Base-by-base conservation (phyloP, 495 filamentous ascomycete genomes). In the Podospora pseudoanserina region DNA sequence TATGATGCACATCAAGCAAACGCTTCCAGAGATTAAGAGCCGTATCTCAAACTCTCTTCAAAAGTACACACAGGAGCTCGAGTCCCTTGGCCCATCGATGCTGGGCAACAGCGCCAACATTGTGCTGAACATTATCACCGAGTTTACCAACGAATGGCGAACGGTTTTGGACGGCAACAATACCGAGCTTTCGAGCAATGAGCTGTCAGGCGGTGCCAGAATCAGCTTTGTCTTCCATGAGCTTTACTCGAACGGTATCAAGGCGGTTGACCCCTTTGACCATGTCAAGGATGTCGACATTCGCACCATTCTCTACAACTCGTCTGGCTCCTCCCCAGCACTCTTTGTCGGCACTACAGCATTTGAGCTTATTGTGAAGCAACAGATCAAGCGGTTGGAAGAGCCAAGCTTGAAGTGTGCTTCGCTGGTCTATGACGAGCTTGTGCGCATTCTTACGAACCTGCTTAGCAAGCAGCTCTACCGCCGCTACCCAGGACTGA, bases 1-100 rank as follows among this genome's bases (percentile, higher is more conserved):
- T 68, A 98, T 98, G 95, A 99, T 98, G 95, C 95, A 99, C 83
- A 99, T 99, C 84, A 99, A 99, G 80, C 95, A 99, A 83, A 99
- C 95, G 6, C 86, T 99, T 13, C 95, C 95, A 28, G 95, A 99
- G 76, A 99, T 99, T 84, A 99, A 98, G 79, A 90, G 89, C 19
- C 91, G 96, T 68, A 99, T 99, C 75, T 86, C 91, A 13, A 89
- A 91, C 67, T 96, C 93, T 44, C 86, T 99, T 61, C 91, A 94
- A 74, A 98, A 98, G 73, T 99, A 99, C 78, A 84, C 85, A 3
- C 79, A 88, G 49, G 96, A 99, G 78, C 86, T 99, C 23, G 78
- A 84, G 34, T 85, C 89, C 65, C 85, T 99, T 20, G 96, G 96
- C 26, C 95, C 97, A 70, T 97, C 94, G 6, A 90, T 99, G 84